A percentile compares a stretch with the other conserved stretches of the same genome.
Evolutionary conservation across 75 land plant genomes (phyloP).

Genomic region (Azolla pinnata): DNA sequence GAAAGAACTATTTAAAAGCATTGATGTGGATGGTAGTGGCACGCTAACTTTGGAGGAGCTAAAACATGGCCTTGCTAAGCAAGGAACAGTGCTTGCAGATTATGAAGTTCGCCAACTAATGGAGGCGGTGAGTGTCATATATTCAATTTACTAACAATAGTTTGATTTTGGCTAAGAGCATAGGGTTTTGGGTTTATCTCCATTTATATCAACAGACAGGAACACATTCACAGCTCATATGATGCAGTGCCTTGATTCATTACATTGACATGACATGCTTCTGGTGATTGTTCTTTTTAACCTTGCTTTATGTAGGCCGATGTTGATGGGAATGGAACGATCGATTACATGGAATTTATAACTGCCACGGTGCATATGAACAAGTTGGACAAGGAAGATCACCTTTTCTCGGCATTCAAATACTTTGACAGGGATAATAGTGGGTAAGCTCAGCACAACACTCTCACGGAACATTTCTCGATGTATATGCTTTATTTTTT

Average conservation of each 20-base stretch:
- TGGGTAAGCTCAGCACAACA: too few species aligned
- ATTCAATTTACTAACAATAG: constrained; percentile 8
- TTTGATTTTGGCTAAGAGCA: neutral
- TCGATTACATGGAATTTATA: constrained; percentile 74
- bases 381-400: constrained; percentile 72
- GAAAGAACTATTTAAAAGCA: constrained; percentile 85
- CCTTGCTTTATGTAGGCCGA: constrained; percentile 40
- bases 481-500: too few species aligned
- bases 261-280: neutral
- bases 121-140: constrained; percentile 49
- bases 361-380: constrained; percentile 84
- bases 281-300: neutral
- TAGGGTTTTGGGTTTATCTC: neutral
- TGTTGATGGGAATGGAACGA: constrained; percentile 76
- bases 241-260: neutral
- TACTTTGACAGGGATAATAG: constrained; percentile 74
- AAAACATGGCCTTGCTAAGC: constrained; percentile 57
- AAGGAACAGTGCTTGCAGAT: constrained; percentile 59
- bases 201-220: neutral
- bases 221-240: neutral
- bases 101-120: constrained; percentile 63
- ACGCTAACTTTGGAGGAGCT: constrained; percentile 80
- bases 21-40: constrained; percentile 83
- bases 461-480: too few species aligned
- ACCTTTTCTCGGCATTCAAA: constrained; percentile 55